These are phyloP conservation scores for Nannochloropsis salina DNA, from an alignment of 108 stramenopile genomes.

Conservation along the genomic window DNA sequence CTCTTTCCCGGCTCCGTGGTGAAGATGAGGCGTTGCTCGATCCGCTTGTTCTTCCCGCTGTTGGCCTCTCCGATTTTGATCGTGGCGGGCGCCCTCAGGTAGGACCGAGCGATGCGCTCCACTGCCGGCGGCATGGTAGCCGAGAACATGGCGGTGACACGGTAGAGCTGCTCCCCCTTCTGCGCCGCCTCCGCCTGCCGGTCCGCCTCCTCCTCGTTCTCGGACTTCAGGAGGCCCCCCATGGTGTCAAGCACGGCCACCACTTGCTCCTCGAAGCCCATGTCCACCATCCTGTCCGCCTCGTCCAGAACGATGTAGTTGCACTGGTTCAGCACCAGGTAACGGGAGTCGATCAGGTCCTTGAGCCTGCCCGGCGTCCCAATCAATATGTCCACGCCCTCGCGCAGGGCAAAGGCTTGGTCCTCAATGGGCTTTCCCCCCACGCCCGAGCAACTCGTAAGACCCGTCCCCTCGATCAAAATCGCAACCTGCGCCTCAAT, in stretches of 20 bases:
- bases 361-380: slow-evolving; percentile 96
- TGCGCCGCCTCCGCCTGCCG: slow-evolving; percentile 62
- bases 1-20: slow-evolving; percentile 74
- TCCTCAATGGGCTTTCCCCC: slow-evolving; percentile 82
- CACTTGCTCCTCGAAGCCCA: slow-evolving; percentile 91
- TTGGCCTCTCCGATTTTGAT: slow-evolving; percentile 83
- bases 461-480: slow-evolving; percentile 45
- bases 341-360: slow-evolving; percentile 85
- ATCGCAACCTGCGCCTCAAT: slow-evolving; percentile 83
- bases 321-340: slow-evolving; percentile 92
- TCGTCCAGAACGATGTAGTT: slow-evolving; percentile 92
- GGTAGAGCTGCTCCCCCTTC: slow-evolving; percentile 34
- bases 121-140: slow-evolving; percentile 95
- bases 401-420: slow-evolving; percentile 74
- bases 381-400: slow-evolving; percentile 89
- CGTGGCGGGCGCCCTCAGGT: slow-evolving; percentile 81
- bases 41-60: slow-evolving; percentile 83
- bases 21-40: slow-evolving; percentile 77
- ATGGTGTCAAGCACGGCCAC: slow-evolving; percentile 80
- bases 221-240: slow-evolving; percentile 74
- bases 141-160: slow-evolving; percentile 91
- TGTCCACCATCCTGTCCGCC: slow-evolving; percentile 82
- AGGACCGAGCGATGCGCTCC: slow-evolving; percentile 77
- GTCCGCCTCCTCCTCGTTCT: slow-evolving; percentile 71
- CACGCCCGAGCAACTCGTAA: slow-evolving; percentile 64